Evolutionary conservation across 2,329 filamentous ascomycete species (phyloP), one percentile per base, ranked within the genome.

Genomic region (Colletotrichum tropicicola): DNA sequence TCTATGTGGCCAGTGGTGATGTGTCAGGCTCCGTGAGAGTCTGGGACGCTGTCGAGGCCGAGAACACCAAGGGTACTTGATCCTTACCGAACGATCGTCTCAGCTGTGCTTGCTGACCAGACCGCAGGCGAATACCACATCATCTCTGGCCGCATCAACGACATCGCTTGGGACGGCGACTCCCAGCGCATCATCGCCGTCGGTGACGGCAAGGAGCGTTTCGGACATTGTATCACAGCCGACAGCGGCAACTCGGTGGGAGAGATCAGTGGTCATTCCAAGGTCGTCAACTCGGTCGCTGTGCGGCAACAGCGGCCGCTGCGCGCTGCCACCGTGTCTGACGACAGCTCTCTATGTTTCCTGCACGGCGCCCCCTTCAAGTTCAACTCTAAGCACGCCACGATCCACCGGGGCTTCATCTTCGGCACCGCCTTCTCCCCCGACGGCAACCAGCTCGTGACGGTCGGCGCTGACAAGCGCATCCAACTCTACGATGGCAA

Each of bases 401-500:
- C 87, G 17, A 85, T 93, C 73, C 96, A 99, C 78, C 92, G 90
- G 73, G 93, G 94, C 66, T 98, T 97, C 76, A 89, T 98, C 17
- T 92, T 95, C 72, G 94, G 92, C 27, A 89, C 94, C 5, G 92
- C 90, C 2, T 99, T 98, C 78, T 95, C 93, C 27, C 95, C 95
- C 0, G 94, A 98, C 75, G 96, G 96, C 48, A 89, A 84, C 41
- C 83, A 84, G 37, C 82, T 99, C 66, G 92, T 96, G 32, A 97
- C 92, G 55, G 95, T 98, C 2, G 95, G 96, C 37, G 93, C 92
- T n/a, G 96, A 99, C 78, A 90, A 90, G 75, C 89, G 88, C 74
- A 97, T 99, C 69, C 97, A 96, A 84, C 83, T 99, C 9, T 99
- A 98, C 75, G 94, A 99, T 75, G 96, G 95, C 67, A 97, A 97